A percentile compares a stretch with the other conserved stretches of the same genome.
Evolutionary conservation across 306 rosid genomes (phyloP).

Genomic region (Medicago ruthenica): DNA sequence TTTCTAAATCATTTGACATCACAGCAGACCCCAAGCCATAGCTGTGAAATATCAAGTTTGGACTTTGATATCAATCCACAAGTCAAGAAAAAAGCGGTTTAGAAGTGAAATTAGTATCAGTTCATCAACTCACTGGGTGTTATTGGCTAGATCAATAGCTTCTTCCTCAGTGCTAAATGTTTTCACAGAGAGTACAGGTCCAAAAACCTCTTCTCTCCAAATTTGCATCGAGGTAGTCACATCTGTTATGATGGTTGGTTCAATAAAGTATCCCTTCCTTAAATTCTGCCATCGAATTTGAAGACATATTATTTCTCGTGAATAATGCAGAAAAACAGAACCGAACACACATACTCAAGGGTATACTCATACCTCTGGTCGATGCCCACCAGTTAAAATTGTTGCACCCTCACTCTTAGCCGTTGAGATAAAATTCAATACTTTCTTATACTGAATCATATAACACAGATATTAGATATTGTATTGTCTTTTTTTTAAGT

Average conservation of each 20-base stretch:
- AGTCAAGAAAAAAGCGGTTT: not conserved
- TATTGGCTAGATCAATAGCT: conserved; percentile 89
- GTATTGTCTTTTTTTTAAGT: not conserved
- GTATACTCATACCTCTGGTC: conserved; percentile 76
- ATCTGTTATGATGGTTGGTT: conserved; percentile 79
- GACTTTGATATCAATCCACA: conserved; percentile 29
- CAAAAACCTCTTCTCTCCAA: conserved; percentile 97
- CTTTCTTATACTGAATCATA: conserved; percentile 77
- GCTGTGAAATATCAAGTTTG: conserved; percentile 54
- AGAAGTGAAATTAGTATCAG: conserved; percentile 24
- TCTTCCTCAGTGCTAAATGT: conserved; percentile 91
- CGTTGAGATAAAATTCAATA: conserved; percentile 75
- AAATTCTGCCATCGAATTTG: conserved; percentile 70
- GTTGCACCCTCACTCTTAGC: conserved; percentile 95
- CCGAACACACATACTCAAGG: not conserved
- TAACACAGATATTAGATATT: conserved; percentile 45
- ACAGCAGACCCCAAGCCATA: conserved; percentile 91
- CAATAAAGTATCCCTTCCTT: conserved; percentile 78
- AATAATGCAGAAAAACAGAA: conserved; percentile 25
- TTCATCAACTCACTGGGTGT: conserved; percentile 67
- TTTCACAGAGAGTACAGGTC: conserved; percentile 91
- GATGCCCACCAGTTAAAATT: conserved; percentile 79
- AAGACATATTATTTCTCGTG: not conserved
- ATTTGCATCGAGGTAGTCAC: conserved; percentile 94
- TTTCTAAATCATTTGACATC: conserved; percentile 84